phyloP scores from a whole-genome alignment of 176 grass and related monocot species.

The Oryza australiensis region DNA sequence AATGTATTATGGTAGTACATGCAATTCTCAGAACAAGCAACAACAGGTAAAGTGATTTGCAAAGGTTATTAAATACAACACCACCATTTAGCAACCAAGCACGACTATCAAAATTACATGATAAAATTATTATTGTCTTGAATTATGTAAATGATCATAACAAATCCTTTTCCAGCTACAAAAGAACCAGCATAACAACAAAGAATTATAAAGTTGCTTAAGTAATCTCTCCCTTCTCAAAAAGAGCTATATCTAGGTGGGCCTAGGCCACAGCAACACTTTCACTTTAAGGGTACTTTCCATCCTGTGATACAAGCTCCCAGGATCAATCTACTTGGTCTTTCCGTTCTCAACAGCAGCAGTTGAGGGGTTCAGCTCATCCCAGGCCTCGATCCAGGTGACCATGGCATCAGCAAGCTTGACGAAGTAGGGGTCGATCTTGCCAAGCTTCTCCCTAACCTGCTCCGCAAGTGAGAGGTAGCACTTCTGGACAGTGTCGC shows the following conservation, averaged over 20 bases:
- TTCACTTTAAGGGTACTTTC: constrained; percentile 18
- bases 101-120: constrained; percentile 46
- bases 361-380: constrained; percentile 69
- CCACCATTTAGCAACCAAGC: constrained; percentile 18
- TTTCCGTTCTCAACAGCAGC: constrained; percentile 38
- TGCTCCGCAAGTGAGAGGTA: constrained; percentile 72
- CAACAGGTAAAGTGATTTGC: background rate
- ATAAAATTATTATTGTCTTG: constrained; percentile 45
- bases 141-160: constrained; percentile 53
- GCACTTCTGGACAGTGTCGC: constrained; percentile 85
- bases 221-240: constrained; percentile 53
- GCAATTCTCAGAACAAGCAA: background rate
- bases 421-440: constrained; percentile 62
- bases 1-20: no score
- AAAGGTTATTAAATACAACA: background rate
- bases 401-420: constrained; percentile 93
- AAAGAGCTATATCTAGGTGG: constrained; percentile 57
- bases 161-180: constrained; percentile 54
- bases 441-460: constrained; percentile 71
- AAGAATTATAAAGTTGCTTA: constrained; percentile 53
- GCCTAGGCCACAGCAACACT: constrained; percentile 37
- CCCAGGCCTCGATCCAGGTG: constrained; percentile 95
- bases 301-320: background rate
- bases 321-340: constrained; percentile 36
- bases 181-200: constrained; percentile 49